Evolutionary conservation across 140 eudicot species (phyloP).

Genomic region (Anethum foeniculum): DNA sequence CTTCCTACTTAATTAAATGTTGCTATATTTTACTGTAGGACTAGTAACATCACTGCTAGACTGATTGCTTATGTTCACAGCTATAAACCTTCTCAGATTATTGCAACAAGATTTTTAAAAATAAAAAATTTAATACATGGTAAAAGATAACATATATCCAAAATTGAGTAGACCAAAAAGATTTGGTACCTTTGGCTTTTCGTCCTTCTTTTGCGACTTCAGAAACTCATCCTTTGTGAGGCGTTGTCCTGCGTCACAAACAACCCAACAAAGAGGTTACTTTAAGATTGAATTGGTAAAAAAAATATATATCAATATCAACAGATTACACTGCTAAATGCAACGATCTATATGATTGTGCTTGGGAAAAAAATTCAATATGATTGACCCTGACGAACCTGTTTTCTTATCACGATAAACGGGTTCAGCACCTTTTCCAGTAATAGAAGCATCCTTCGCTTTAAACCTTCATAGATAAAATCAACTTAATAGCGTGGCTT

Average conservation of each 20-base stretch:
- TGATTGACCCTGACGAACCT: constrained; percentile 31
- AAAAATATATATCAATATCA: neutral
- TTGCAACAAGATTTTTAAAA: too few species aligned
- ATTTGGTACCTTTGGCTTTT: constrained; percentile 77
- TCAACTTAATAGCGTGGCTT: neutral
- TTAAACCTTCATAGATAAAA: constrained; percentile 40
- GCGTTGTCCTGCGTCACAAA: constrained; percentile 53
- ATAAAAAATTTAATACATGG: neutral
- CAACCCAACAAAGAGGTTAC: neutral
- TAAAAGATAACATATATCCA: neutral
- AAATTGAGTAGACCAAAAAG: neutral
- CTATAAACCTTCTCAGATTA: neutral
- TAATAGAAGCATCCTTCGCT: constrained; percentile 73
- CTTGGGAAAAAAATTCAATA: neutral
- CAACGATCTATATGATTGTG: neutral
- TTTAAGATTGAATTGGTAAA: neutral
- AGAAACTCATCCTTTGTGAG: constrained; percentile 63
- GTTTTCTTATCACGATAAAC: constrained; percentile 73
- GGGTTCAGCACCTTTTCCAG: constrained; percentile 81
- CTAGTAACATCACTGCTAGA: neutral
- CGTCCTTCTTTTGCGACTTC: constrained; percentile 56
- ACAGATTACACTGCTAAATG: neutral
- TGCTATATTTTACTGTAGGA: neutral
- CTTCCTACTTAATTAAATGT: neutral
- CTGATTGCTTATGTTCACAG: neutral